A percentile compares a stretch with the other conserved stretches of the same genome.
Evolutionary conservation across 1,284 basidiomycete genomes (phyloP).

Genomic region (Puccinia triticina): DNA sequence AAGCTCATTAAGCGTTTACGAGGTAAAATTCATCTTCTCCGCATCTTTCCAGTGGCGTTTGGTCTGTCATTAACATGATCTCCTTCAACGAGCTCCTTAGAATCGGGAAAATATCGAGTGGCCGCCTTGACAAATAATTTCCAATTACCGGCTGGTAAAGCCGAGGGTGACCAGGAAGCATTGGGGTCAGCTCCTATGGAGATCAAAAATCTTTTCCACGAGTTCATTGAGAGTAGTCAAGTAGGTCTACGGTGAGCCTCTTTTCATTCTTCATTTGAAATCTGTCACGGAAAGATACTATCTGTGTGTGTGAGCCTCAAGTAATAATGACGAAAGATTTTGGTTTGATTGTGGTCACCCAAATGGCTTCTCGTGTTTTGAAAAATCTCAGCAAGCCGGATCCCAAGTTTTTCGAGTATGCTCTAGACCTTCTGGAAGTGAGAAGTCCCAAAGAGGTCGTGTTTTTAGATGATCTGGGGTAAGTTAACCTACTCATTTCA

Average conservation of each 20-base stretch:
- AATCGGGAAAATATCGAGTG: constrained; percentile 55
- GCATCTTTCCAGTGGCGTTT: constrained; percentile 22
- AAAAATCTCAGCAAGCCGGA: constrained; percentile 59
- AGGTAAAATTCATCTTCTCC: constrained; percentile 52
- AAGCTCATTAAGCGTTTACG: constrained; percentile 52
- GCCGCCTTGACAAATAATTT: constrained; percentile 62
- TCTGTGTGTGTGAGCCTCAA: not conserved
- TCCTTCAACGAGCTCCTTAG: not conserved
- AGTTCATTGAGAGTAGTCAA: constrained; percentile 60
- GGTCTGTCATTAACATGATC: not conserved
- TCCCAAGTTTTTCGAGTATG: constrained; percentile 59
- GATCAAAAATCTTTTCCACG: constrained; percentile 58
- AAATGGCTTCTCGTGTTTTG: not conserved
- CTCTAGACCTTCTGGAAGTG: constrained; percentile 57
- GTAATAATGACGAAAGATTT: not conserved
- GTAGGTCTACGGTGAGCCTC: constrained; percentile 58
- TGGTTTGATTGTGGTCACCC: not conserved
- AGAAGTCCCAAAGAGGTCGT: constrained; percentile 58
- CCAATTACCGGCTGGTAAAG: constrained; percentile 55
- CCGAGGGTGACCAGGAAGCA: constrained; percentile 54
- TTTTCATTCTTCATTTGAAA: not conserved
- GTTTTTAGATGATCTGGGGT: constrained; percentile 61
- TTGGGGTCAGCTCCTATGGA: constrained; percentile 53
- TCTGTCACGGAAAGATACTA: not conserved
- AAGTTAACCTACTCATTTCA: constrained; percentile 5